phyloP scores from a whole-genome alignment of 768 basidiomycete species.

The Mycena maculata region DNA sequence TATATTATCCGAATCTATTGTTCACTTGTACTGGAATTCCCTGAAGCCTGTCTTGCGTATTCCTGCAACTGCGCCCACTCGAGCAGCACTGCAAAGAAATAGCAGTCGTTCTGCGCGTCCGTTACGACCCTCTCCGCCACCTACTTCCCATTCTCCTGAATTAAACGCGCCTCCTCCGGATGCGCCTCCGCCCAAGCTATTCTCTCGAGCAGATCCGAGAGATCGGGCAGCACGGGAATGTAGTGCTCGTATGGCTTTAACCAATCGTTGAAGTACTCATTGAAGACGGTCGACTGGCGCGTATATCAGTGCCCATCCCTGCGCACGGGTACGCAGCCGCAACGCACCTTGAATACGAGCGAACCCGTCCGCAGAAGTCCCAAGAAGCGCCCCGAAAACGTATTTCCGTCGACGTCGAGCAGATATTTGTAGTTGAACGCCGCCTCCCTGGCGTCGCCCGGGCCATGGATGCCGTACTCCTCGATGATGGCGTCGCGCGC shows the following conservation, averaged over 20 bases:
- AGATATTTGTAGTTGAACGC: conserved; percentile 3
- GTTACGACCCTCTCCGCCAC: conserved; percentile 12
- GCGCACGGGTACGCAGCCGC: background rate
- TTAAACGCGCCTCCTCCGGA: conserved; percentile 8
- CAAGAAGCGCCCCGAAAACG: background rate
- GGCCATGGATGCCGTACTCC: background rate
- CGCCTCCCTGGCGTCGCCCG: background rate
- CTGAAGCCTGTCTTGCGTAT: background rate
- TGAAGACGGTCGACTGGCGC: background rate
- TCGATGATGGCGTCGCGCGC: background rate
- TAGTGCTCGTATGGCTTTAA: background rate
- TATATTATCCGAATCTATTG: background rate
- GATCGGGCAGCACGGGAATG: background rate
- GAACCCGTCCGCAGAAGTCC: background rate
- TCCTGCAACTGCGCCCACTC: conserved; percentile 26
- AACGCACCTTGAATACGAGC: conserved; percentile 18
- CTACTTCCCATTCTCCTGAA: conserved; percentile 6
- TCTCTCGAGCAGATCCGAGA: background rate
- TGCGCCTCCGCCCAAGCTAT: background rate
- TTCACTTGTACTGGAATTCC: background rate
- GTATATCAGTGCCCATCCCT: background rate
- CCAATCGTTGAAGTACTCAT: background rate
- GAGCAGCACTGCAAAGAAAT: conserved; percentile 11
- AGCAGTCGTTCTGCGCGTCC: conserved; percentile 2
- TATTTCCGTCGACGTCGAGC: conserved; percentile 9